Base-by-base conservation (phyloP, 768 basidiomycete species). In the Leccinum uliginosum region DNA sequence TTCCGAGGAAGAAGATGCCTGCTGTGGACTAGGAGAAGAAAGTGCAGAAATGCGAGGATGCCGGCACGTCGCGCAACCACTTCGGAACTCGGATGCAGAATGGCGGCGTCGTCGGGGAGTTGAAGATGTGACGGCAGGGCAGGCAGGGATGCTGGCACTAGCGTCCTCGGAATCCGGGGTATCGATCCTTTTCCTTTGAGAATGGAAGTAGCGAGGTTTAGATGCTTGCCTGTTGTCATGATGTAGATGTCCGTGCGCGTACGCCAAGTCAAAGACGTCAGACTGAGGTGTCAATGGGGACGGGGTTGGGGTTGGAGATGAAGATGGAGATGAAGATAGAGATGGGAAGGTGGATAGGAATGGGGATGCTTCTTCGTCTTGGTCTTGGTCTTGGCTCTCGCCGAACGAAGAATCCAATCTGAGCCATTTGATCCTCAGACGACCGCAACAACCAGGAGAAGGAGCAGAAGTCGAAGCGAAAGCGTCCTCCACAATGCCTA, bases 1-100 rank as follows among this genome's bases (percentile, higher is more conserved):
- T 23, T 52, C 55, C 8, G 50, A 23, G 19, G 45, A 29, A 6
- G n/a, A 9, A n/a, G 38, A 40, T 40, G 38, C n/a, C 27, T 40
- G 50, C 14, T 12, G 51, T 46, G 59, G 60, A 29, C 45, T 65
- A 21, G 55, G 43, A n/a, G 59, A 63, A 40, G 56, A 35, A 40
- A 40, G 38, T n/a, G 45, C 40, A 10, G 61, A 61, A 19, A 55
- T 15, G 29, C 66, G 68, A 47, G 52, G 57, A 19, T 64, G 66
- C 50, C 61, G 64, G 59, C 68, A 70, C 11, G 68, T 66, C 6
- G 59, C 51, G 56, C 68, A 69, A 47, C 68, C 68, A 58, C 64
- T 70, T 6, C 68, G 68, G 61, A 70, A 69, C 55, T 51, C 62
- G 23, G 56, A 54, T 26, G 43, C 38, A 11, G 60, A 58, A 35